Conservation (phyloP, 176 grass and related monocot species). For the Lolium rigidum region DNA sequence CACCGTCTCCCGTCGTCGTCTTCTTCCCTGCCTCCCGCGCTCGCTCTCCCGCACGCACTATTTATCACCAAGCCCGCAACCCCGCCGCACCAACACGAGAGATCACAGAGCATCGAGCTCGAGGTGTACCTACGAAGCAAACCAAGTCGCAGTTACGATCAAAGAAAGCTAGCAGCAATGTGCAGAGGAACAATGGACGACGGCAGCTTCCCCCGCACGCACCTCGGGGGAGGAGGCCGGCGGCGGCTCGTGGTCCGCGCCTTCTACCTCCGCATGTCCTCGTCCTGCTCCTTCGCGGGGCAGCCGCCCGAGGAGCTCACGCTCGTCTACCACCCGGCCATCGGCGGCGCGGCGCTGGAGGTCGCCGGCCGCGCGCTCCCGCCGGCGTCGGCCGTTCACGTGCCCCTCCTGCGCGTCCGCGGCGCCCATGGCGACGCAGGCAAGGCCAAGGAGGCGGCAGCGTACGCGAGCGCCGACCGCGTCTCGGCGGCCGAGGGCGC, state of each 20-base stretch:
- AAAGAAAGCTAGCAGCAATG: background rate
- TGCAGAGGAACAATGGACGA: constrained; percentile 40
- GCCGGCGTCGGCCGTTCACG: constrained; percentile 41
- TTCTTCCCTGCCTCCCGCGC: no score
- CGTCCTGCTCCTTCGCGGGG: background rate
- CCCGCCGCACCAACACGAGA: no score
- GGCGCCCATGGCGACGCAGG: background rate
- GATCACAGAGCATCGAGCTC: background rate
- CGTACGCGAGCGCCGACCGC: constrained; percentile 61
- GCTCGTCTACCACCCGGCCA: constrained; percentile 55
- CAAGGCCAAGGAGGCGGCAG: background rate
- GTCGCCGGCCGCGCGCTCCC: constrained; percentile 43
- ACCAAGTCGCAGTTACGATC: background rate
- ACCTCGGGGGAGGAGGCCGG: no score
- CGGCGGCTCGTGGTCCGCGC: constrained; percentile 39
- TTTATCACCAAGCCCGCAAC: no score
- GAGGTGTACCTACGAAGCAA: background rate
- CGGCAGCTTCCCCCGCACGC: background rate
- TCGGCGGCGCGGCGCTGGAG: constrained; percentile 49
- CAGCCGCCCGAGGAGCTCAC: constrained; percentile 35
- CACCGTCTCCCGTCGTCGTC: no score
- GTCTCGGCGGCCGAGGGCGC: constrained; percentile 53
- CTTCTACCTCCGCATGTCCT: constrained; percentile 60
- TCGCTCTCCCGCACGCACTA: no score
- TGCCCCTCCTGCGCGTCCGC: constrained; percentile 31